phyloP scores from a whole-genome alignment of 495 filamentous ascomycete genomes.

The Collariella sp. region DNA sequence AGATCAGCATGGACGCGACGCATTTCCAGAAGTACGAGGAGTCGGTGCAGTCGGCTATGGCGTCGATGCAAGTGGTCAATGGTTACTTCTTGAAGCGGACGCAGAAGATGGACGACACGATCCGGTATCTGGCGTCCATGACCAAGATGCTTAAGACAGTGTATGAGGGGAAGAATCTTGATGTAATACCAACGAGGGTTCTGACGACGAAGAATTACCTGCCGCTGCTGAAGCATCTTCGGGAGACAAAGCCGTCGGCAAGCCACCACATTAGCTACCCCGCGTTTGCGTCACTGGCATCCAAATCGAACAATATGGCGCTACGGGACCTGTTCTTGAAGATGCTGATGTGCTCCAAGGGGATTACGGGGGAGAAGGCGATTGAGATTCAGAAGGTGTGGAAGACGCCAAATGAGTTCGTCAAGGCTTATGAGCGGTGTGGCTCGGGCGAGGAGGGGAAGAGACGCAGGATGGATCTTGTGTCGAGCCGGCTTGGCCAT shows the following conservation, averaged over 20 bases:
- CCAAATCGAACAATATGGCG: constrained; percentile 65
- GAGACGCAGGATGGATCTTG: constrained; percentile 44
- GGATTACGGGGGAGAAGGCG: constrained; percentile 74
- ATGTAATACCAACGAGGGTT: constrained; percentile 56
- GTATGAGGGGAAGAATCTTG: constrained; percentile 48
- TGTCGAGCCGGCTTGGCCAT: constrained; percentile 44
- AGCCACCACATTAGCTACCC: constrained; percentile 62
- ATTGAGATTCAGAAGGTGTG: constrained; percentile 69
- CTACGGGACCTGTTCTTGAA: constrained; percentile 71
- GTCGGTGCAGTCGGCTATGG: constrained; percentile 63
- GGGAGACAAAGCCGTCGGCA: constrained; percentile 34
- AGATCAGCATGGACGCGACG: constrained; percentile 47
- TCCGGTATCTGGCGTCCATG: constrained; percentile 69
- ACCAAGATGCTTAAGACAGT: constrained; percentile 57
- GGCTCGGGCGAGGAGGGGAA: constrained; percentile 36
- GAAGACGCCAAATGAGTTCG: constrained; percentile 61
- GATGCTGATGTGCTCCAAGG: constrained; percentile 78
- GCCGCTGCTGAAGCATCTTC: constrained; percentile 51
- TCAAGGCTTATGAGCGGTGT: constrained; percentile 56
- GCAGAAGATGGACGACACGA: constrained; percentile 67
- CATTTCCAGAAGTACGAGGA: constrained; percentile 51
- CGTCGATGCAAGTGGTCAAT: constrained; percentile 72
- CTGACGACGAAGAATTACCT: constrained; percentile 65
- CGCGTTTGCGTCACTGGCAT: constrained; percentile 61
- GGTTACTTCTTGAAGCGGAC: constrained; percentile 78